phyloP scores from a whole-genome alignment of 148 eudicot genomes.

The Vaccinium corymbosum region DNA sequence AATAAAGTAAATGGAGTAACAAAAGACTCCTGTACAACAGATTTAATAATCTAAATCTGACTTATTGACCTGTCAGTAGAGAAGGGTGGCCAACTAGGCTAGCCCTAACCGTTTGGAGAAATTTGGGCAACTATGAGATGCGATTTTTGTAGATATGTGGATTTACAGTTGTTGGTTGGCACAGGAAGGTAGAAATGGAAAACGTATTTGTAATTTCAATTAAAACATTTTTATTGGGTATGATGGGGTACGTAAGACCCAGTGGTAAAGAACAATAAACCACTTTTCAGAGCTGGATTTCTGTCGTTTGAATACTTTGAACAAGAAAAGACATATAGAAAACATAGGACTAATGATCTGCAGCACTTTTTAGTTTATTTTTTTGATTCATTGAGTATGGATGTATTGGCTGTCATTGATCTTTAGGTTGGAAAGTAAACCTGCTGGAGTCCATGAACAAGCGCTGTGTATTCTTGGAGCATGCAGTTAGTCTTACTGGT shows the following conservation, averaged over 20 bases:
- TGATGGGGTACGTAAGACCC: neutral
- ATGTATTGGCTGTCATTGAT: neutral
- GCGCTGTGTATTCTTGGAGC: conserved; percentile 85
- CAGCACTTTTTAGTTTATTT: neutral
- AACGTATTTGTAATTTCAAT: neutral
- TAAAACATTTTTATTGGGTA: neutral
- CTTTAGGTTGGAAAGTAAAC: conserved; percentile 71
- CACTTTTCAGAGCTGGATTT: neutral
- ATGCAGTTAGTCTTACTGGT: conserved; percentile 53
- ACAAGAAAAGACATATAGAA: neutral
- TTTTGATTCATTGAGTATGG: neutral
- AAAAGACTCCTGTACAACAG: neutral
- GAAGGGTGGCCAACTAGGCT: neutral
- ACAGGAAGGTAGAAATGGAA: neutral
- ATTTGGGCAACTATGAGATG: too few species aligned
- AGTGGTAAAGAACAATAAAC: neutral
- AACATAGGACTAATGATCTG: neutral
- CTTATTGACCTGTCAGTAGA: neutral
- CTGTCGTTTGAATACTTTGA: neutral
- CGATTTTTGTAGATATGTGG: neutral
- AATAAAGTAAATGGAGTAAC: neutral
- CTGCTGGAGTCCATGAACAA: conserved; percentile 83
- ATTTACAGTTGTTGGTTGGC: neutral
- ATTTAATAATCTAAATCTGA: neutral
- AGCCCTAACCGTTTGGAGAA: too few species aligned